Percentiles rank a stretch among this genome's conserved stretches.
phyloP scores from a whole-genome alignment of 345 rosid genomes.

The Dimocarpus longan region DNA sequence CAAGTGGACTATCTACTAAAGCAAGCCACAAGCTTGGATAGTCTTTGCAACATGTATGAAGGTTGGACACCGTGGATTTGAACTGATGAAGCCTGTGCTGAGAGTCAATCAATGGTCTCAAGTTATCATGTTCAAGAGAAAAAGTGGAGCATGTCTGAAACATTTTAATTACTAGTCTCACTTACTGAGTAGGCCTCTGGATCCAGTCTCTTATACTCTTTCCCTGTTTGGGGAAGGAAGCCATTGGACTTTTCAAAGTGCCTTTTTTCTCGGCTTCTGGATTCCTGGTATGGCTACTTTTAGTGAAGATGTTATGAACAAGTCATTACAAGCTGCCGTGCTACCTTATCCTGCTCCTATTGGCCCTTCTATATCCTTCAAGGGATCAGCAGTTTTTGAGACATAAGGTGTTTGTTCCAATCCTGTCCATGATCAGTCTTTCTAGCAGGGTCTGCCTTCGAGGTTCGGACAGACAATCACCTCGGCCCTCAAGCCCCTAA shows the following conservation, averaged over 20 bases:
- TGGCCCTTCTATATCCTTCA: background rate
- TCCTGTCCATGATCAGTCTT: background rate
- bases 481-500: background rate
- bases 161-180: slow-evolving; percentile 17
- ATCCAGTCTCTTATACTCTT: background rate
- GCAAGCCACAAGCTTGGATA: slow-evolving; percentile 81
- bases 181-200: background rate
- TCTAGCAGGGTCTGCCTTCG: background rate
- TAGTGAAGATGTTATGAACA: background rate
- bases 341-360: background rate
- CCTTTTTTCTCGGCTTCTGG: background rate
- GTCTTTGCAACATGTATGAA: slow-evolving; percentile 98
- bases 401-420: background rate
- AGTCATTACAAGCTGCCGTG: background rate
- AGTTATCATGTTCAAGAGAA: slow-evolving; percentile 8
- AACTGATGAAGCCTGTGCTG: slow-evolving; percentile 21
- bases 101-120: slow-evolving; percentile 6
- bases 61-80: slow-evolving; percentile 99
- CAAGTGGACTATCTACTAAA: slow-evolving; percentile 87
- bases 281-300: background rate
- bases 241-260: background rate
- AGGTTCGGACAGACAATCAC: background rate
- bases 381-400: background rate
- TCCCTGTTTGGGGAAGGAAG: background rate
- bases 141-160: background rate